Conservation (phyloP, 2,329 filamentous ascomycete species). For the Aspergillus ibericus region DNA sequence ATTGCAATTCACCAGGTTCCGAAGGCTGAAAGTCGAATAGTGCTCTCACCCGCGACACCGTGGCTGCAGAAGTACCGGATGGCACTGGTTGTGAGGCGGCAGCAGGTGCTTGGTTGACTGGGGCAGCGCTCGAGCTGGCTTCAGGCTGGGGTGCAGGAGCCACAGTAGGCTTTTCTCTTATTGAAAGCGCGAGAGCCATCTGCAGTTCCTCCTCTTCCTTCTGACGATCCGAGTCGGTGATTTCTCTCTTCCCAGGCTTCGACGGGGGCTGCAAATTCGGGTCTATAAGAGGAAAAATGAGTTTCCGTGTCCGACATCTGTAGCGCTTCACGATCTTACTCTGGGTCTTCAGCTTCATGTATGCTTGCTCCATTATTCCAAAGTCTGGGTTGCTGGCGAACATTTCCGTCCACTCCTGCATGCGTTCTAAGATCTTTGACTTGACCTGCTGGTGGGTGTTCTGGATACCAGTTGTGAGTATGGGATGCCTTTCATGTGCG, state of each 20-base stretch:
- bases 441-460: slow-evolving; percentile 97
- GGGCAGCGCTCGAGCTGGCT: slow-evolving; percentile 37
- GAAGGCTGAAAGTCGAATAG: slow-evolving; percentile 94
- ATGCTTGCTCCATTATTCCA: slow-evolving; percentile 96
- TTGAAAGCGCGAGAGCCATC: slow-evolving; percentile 87
- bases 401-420: slow-evolving; percentile 96
- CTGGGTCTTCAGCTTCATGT: slow-evolving; percentile 76
- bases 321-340: slow-evolving; percentile 45
- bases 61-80: slow-evolving; percentile 89
- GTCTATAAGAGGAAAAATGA: slow-evolving; percentile 56
- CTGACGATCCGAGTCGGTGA: slow-evolving; percentile 84
- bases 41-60: slow-evolving; percentile 89
- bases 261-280: slow-evolving; percentile 88
- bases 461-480: slow-evolving; percentile 29
- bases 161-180: slow-evolving; percentile 72
- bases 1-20: slow-evolving; percentile 90
- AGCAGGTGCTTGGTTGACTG: slow-evolving; percentile 37
- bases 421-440: slow-evolving; percentile 92
- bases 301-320: background rate
- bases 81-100: slow-evolving; percentile 60
- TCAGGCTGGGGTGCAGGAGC: slow-evolving; percentile 40
- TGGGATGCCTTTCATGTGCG: background rate
- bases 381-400: slow-evolving; percentile 85
- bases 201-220: slow-evolving; percentile 98
- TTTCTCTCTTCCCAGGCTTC: slow-evolving; percentile 87